Evolutionary conservation across 257 asterid species (phyloP).

Genomic region (Solanum okadae): DNA sequence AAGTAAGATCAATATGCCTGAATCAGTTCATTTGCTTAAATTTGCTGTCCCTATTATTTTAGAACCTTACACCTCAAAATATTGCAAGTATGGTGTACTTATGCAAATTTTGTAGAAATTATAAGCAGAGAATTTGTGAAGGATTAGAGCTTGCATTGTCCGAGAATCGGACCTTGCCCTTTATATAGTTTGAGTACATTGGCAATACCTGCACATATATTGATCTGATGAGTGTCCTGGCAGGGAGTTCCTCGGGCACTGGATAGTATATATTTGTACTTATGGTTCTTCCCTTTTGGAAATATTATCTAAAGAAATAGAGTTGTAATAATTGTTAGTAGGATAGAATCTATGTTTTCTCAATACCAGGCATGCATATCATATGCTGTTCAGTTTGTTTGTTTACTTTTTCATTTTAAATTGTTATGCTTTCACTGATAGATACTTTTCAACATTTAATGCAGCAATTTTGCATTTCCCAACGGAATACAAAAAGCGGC

Average conservation of each 20-base stretch:
- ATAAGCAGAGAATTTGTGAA: background rate
- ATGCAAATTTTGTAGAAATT: background rate
- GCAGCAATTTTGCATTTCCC: conserved; percentile 98
- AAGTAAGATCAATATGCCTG: background rate
- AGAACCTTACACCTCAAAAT: background rate
- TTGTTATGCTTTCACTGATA: background rate
- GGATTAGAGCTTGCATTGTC: background rate
- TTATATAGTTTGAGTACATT: background rate
- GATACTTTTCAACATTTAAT: conserved; percentile 10
- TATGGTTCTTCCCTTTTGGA: background rate
- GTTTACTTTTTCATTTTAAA: background rate
- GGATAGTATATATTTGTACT: background rate
- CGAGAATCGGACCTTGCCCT: background rate
- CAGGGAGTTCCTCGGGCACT: background rate
- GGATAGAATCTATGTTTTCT: background rate
- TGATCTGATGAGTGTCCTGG: background rate
- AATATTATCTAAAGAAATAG: background rate
- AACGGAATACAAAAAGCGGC: conserved; percentile 64
- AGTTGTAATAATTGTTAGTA: background rate
- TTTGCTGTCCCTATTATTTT: background rate
- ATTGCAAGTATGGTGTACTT: background rate
- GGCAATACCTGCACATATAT: background rate
- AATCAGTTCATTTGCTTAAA: background rate
- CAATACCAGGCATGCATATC: background rate
- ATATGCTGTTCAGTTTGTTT: background rate